Conservation (phyloP, 305 asterid genomes). For the Rubia occidens region DNA sequence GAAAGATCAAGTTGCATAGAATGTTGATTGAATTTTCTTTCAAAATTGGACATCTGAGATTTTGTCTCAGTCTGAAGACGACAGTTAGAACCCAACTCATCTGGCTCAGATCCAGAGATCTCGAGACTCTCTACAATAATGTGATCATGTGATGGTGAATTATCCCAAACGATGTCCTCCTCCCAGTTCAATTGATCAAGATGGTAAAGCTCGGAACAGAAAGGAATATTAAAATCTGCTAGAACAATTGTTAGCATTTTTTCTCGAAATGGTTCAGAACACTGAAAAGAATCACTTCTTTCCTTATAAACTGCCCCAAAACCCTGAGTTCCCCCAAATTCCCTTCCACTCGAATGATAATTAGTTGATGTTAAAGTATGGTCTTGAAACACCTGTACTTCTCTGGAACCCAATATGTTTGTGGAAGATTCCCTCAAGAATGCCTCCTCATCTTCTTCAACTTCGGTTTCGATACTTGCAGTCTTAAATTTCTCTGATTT, state of each 20-base stretch:
- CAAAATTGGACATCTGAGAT: constrained; percentile 26
- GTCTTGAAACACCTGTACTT: constrained; percentile 30
- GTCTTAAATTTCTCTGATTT: constrained; percentile 60
- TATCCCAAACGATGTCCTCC: constrained; percentile 81
- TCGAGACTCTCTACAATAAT: constrained; percentile 63
- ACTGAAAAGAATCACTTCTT: constrained; percentile 47
- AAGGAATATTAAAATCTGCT: constrained; percentile 35
- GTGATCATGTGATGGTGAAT: constrained; percentile 51
- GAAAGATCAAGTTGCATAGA: constrained; percentile 31
- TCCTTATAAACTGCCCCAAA: constrained; percentile 27
- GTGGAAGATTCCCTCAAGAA: constrained; percentile 59
- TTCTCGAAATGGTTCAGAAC: constrained; percentile 62
- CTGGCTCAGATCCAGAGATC: constrained; percentile 79
- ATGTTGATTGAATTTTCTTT: constrained; percentile 30
- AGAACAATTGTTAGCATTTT: constrained; percentile 29
- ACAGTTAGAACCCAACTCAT: constrained; percentile 40
- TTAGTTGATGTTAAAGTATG: constrained; percentile 25
- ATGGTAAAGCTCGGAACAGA: constrained; percentile 48
- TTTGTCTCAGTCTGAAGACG: constrained; percentile 31
- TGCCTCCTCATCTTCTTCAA: constrained; percentile 92
- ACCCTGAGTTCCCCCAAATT: constrained; percentile 29
- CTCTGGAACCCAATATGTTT: constrained; percentile 51
- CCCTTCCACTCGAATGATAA: constrained; percentile 36
- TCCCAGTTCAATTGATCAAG: constrained; percentile 99
- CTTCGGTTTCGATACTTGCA: constrained; percentile 43